Evolutionary conservation across 2,329 filamentous ascomycete species (phyloP).

Genomic region (Trichoderma arundinaceum): DNA sequence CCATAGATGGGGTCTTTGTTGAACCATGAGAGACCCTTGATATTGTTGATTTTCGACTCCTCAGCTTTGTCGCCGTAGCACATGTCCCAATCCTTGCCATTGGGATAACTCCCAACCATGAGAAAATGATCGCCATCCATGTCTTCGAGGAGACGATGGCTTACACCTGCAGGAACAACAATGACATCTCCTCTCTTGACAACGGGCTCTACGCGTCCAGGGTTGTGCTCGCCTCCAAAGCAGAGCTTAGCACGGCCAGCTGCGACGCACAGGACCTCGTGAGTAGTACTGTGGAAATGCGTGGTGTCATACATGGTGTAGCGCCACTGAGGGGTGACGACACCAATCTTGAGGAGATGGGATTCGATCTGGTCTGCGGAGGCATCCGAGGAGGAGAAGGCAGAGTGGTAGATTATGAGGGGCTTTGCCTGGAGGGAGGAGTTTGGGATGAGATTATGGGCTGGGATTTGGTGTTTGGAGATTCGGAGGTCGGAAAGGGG

Average conservation of each 20-base stretch:
- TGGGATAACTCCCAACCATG: constrained; percentile 69
- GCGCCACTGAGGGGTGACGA: constrained; percentile 68
- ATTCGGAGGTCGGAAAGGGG: constrained; percentile 21
- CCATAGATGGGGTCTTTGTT: constrained; percentile 23
- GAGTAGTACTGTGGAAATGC: constrained; percentile 71
- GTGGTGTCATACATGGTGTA: constrained; percentile 71
- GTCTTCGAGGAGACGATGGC: constrained; percentile 66
- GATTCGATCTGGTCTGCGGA: constrained; percentile 18
- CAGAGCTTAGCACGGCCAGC: constrained; percentile 64
- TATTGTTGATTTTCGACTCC: not conserved
- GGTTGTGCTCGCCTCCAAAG: constrained; percentile 60
- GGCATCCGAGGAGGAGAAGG: not conserved
- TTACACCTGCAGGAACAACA: constrained; percentile 68
- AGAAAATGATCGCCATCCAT: constrained; percentile 53
- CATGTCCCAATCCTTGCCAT: constrained; percentile 69
- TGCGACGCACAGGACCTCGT: constrained; percentile 69
- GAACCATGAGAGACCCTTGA: constrained; percentile 11
- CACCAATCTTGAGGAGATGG: constrained; percentile 36
- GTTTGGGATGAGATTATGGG: constrained; percentile 21
- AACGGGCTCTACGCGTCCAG: constrained; percentile 60
- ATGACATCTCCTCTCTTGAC: constrained; percentile 67
- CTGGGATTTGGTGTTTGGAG: constrained; percentile 21
- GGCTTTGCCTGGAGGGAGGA: constrained; percentile 22
- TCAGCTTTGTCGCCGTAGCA: constrained; percentile 12
- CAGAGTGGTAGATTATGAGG: constrained; percentile 26